Conservation (phyloP, 2,329 filamentous ascomycete genomes). For the Epichloe glyceriae region DNA sequence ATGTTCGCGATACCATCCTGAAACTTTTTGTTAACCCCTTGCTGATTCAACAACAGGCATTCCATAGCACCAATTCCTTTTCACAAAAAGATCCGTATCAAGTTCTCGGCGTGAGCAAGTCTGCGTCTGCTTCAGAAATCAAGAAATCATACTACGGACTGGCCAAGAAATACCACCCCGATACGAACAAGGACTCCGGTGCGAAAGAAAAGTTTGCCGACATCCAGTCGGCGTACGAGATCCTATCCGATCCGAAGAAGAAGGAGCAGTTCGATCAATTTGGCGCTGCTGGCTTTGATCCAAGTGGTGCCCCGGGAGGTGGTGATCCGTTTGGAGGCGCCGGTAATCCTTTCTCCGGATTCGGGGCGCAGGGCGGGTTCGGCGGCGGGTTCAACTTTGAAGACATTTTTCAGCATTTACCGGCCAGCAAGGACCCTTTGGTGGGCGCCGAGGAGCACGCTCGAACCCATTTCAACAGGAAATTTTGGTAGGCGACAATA, state of each 20-base stretch:
- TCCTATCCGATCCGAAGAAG: conserved; percentile 87
- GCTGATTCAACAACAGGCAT: conserved; percentile 26
- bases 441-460: conserved; percentile 37
- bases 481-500: conserved; percentile 84
- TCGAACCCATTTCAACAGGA: conserved; percentile 60
- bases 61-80: conserved; percentile 45
- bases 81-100: conserved; percentile 71
- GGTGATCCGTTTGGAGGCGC: conserved; percentile 50
- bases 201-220: conserved; percentile 93
- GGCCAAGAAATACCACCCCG: conserved; percentile 94
- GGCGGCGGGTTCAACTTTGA: conserved; percentile 87
- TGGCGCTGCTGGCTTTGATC: conserved; percentile 78
- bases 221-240: conserved; percentile 85
- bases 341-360: conserved; percentile 49
- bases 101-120: conserved; percentile 71
- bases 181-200: conserved; percentile 90
- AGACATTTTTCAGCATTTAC: conserved; percentile 79
- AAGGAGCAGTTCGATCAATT: conserved; percentile 85
- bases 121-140: conserved; percentile 73
- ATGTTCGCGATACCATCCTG: not conserved
- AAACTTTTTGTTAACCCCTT: not conserved
- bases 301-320: conserved; percentile 50
- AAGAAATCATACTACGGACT: conserved; percentile 98
- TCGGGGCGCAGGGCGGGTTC: conserved; percentile 47
- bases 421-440: conserved; percentile 41